Conservation (phyloP, 805 yeast genomes). For the Scheffersomyces ergatensis region DNA sequence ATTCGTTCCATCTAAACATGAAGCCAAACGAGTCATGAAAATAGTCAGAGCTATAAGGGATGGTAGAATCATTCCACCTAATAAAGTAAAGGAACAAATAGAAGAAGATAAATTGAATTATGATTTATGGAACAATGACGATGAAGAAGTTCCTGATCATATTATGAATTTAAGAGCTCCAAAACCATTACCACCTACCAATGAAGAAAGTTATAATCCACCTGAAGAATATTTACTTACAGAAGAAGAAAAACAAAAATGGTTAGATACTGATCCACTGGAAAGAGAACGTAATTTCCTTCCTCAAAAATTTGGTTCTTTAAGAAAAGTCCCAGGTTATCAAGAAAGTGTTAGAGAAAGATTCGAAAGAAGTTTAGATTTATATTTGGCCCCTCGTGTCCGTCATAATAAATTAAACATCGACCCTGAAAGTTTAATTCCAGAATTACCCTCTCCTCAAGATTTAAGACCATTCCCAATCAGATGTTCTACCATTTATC, state of each 20-base stretch:
- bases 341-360: constrained; percentile 81
- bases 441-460: constrained; percentile 94
- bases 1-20: constrained; percentile 94
- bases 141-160: constrained; percentile 61
- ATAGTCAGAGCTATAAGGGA: constrained; percentile 94
- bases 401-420: constrained; percentile 87
- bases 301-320: constrained; percentile 77
- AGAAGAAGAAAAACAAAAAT: constrained; percentile 70
- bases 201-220: constrained; percentile 96
- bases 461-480: constrained; percentile 97
- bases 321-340: constrained; percentile 94
- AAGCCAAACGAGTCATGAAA: constrained; percentile 95
- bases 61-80: constrained; percentile 85
- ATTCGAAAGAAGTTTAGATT: constrained; percentile 90
- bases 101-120: constrained; percentile 52
- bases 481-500: constrained; percentile 75
- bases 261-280: constrained; percentile 67
- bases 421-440: constrained; percentile 94
- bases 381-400: constrained; percentile 94
- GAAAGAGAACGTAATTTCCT: constrained; percentile 78
- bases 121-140: constrained; percentile 79
- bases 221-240: constrained; percentile 89
- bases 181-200: constrained; percentile 90
- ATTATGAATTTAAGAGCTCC: constrained; percentile 94
- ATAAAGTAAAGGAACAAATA: constrained; percentile 48